Conservation (phyloP, 306 rosid species). For the Pyrus pyrifolia region DNA sequence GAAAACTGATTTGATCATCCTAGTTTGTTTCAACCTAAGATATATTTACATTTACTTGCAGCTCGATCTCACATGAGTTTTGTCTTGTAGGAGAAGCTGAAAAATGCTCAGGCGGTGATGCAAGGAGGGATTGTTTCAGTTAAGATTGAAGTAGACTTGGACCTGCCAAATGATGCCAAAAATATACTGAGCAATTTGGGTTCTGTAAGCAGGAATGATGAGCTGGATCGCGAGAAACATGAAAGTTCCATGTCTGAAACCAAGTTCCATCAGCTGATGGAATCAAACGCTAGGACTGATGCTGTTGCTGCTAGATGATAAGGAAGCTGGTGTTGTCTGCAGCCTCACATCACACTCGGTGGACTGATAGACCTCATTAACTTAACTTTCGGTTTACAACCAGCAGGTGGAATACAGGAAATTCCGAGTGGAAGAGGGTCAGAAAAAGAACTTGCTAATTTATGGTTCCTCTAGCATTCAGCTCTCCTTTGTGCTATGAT, state of each 20-base stretch:
- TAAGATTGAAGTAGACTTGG: slow-evolving; percentile 1
- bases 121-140: slow-evolving; percentile 9
- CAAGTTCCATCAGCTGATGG: background rate
- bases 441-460: background rate
- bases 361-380: background rate
- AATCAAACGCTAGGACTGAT: background rate
- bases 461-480: background rate
- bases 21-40: background rate
- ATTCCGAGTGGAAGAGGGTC: background rate
- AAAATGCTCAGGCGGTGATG: background rate
- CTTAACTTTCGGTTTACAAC: background rate
- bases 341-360: background rate
- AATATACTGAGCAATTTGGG: background rate
- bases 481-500: background rate
- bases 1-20: background rate
- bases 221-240: slow-evolving; percentile 1
- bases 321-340: background rate
- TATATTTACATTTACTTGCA: background rate
- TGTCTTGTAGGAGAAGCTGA: slow-evolving; percentile 18
- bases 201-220: background rate
- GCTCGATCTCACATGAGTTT: slow-evolving; percentile 1
- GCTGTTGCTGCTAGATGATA: slow-evolving; percentile 25
- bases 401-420: background rate
- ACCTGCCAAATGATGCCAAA: slow-evolving; percentile 5
- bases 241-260: slow-evolving; percentile 21